These are phyloP conservation scores for Colletotrichum euphorbiae DNA, from an alignment of 2,329 filamentous ascomycete genomes.

Conservation along the genomic window DNA sequence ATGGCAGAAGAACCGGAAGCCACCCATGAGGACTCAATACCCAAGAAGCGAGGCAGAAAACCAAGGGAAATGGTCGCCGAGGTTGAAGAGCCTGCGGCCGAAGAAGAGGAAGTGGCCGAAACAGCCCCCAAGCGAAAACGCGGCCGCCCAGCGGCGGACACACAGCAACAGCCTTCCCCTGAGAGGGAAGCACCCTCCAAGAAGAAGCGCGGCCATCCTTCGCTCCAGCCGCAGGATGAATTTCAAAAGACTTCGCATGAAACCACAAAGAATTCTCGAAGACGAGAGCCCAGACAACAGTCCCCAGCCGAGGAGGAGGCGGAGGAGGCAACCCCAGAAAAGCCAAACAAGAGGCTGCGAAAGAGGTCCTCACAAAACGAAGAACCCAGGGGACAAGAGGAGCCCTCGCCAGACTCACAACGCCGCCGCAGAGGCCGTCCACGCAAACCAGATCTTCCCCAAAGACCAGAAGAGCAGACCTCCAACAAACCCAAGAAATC, in stretches of 20 bases:
- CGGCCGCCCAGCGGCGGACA: constrained; percentile 39
- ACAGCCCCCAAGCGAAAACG: constrained; percentile 40
- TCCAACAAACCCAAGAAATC: constrained; percentile 33
- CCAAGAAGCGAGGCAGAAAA: constrained; percentile 18
- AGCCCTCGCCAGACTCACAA: constrained; percentile 30
- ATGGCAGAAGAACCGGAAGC: constrained; percentile 18
- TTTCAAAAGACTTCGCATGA: neutral
- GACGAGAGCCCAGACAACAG: constrained; percentile 8
- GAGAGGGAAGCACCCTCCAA: constrained; percentile 8
- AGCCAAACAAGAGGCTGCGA: constrained; percentile 20
- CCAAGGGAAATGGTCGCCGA: constrained; percentile 5
- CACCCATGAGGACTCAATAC: constrained; percentile 35
- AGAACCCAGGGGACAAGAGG: neutral
- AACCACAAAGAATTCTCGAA: neutral
- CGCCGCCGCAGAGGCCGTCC: constrained; percentile 40
- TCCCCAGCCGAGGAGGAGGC: neutral
- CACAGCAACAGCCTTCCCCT: constrained; percentile 36
- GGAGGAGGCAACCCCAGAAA: neutral
- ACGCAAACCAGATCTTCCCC: neutral
- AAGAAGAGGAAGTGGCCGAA: constrained; percentile 19
- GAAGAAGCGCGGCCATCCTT: constrained; percentile 20
- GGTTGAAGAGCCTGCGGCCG: constrained; percentile 2
- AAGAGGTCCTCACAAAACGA: constrained; percentile 22
- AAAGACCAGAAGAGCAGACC: constrained; percentile 37
- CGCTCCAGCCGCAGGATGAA: constrained; percentile 33